These are phyloP conservation scores for Cryptococcus floricola DNA, from an alignment of 1,284 basidiomycete species.

Conservation along the genomic window DNA sequence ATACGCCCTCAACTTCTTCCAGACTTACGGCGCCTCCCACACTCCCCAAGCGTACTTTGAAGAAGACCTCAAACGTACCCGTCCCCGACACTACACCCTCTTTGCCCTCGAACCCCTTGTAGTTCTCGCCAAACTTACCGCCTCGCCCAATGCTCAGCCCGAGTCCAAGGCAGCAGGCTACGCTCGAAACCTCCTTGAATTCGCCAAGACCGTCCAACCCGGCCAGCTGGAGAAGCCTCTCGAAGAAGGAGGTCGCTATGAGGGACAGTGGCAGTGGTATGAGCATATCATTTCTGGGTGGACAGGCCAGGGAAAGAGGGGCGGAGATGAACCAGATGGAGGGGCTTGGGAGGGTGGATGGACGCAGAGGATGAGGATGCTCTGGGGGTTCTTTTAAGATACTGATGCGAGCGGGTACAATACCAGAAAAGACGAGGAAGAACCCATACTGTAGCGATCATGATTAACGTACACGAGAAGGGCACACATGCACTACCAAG, in stretches of 20 bases:
- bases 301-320: constrained; percentile 7
- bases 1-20: constrained; percentile 11
- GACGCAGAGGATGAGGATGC: constrained; percentile 23
- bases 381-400: constrained; percentile 23
- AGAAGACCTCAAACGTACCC: constrained; percentile 21
- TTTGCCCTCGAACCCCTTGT: constrained; percentile 35
- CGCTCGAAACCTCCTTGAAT: constrained; percentile 17
- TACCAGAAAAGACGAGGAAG: too few species aligned
- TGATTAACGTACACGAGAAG: too few species aligned
- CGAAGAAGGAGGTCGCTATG: constrained; percentile 24
- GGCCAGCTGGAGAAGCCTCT: constrained; percentile 24
- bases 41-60: constrained; percentile 20
- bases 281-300: constrained; percentile 23
- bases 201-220: constrained; percentile 15
- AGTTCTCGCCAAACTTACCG: constrained; percentile 20
- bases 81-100: constrained; percentile 31
- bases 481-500: too few species aligned
- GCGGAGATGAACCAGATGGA: constrained; percentile 21
- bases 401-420: too few species aligned
- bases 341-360: constrained; percentile 32
- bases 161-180: constrained; percentile 6
- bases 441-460: too few species aligned
- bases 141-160: neutral
- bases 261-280: constrained; percentile 25
- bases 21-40: constrained; percentile 2